Evolutionary conservation across 495 filamentous ascomycete species (phyloP), one percentile per base, ranked within the genome.

Genomic region (Penicillium roqueforti): DNA sequence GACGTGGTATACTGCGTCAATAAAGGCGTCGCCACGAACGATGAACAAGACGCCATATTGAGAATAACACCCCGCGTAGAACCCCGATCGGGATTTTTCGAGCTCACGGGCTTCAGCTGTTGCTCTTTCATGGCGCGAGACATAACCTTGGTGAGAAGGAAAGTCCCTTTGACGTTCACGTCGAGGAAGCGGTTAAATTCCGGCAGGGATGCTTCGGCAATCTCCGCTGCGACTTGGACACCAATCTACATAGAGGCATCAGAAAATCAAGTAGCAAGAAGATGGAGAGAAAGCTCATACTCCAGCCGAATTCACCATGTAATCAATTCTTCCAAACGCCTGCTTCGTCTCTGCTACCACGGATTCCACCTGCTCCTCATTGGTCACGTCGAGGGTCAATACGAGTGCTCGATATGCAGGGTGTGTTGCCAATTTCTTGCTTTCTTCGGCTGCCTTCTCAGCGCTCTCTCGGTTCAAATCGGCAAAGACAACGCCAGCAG

Each of bases 31-130:
- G 65, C 37, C 0, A 67, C 37, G 18, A 60, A 61, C 0, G 74
- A 74, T 11, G 62, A 59, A 1, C 61, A 59, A 0, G 73, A 77
- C 3, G 65, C 76, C 7, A 76, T 37, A 47, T 69, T 73, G 10
- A 78, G 59, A 46, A 80, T 77, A 14, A 36, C 32, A n/a, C 32
- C 32, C 1, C 32, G 32, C 2, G 5, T 23, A 23, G 5, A 23
- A 23, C 23, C 23, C 23, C 23, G 2, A 2, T 23, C 2, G 23
- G 23, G 2, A 23, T 23, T 23, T 23, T 2, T 23, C 2, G 23
- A 23, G 23, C 23, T 23, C 2, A 23, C 23, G 5, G 23, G 2
- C 23, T 23, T 23, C 23, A 5, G 2, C 23, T 23, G 2, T 23
- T 36, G 32, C 32, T 36, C 32, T 36, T 36, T 36, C 32, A 36